A percentile compares a stretch with the other conserved stretches of the same genome.
Evolutionary conservation across 2,329 filamentous ascomycete species (phyloP).

Genomic region (Colletotrichum zoysiae): DNA sequence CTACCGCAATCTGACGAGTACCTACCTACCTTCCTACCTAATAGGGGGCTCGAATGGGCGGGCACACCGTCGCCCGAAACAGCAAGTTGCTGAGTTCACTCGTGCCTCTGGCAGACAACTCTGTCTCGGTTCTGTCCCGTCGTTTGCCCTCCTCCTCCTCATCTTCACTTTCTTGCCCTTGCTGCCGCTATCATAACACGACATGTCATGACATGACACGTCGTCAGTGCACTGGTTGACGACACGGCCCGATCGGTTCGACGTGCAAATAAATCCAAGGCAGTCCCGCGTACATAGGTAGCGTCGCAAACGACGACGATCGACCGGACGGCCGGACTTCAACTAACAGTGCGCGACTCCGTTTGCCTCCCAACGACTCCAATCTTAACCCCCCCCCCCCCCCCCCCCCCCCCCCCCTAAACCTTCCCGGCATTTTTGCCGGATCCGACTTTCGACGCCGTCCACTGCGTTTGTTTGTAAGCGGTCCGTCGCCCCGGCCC

Average conservation of each 20-base stretch:
- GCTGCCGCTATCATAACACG: background rate
- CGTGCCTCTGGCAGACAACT: constrained; percentile 6
- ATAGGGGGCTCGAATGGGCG: constrained; percentile 30
- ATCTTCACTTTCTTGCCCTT: background rate
- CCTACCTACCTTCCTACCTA: no score
- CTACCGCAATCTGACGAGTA: constrained; percentile 39
- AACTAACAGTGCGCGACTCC: constrained; percentile 20
- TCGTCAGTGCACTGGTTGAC: background rate
- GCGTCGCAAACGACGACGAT: no score
- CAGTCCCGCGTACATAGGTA: no score
- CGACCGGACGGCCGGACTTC: background rate
- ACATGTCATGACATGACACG: no score
- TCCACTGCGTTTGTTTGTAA: background rate
- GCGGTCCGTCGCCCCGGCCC: background rate
- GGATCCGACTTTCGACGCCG: constrained; percentile 2
- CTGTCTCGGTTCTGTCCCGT: constrained; percentile 33
- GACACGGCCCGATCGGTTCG: no score
- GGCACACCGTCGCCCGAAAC: constrained; percentile 29
- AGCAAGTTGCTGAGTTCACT: constrained; percentile 29
- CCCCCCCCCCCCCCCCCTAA: background rate
- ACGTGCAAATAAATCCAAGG: no score
- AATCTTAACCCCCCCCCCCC: constrained; percentile 4
- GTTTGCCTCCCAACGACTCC: constrained; percentile 8
- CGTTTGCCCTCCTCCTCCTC: constrained; percentile 22
- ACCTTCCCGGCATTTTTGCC: background rate